These are phyloP conservation scores for Yamadazyma friedrichii DNA, from an alignment of 1,139 yeast species.

Conservation along the genomic window DNA sequence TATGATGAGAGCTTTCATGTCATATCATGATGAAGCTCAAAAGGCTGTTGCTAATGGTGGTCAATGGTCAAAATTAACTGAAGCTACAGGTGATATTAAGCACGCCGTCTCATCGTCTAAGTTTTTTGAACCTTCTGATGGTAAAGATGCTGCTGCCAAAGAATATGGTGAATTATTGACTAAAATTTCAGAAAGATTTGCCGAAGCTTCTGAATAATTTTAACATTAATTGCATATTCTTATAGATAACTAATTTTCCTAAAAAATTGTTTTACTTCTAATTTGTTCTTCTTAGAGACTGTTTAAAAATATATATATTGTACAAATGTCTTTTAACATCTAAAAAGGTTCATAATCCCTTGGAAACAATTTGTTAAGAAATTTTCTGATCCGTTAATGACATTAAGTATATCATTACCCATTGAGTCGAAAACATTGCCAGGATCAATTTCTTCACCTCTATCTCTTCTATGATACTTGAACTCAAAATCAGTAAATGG, in stretches of 20 bases:
- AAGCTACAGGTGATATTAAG: conserved; percentile 84
- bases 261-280: conserved; percentile 3
- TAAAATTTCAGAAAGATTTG: conserved; percentile 84
- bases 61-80: conserved; percentile 88
- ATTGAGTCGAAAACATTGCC: conserved; percentile 19
- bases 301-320: conserved; percentile 5
- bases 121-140: conserved; percentile 93
- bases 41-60: conserved; percentile 95
- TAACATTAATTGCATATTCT: neutral
- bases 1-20: conserved; percentile 93
- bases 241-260: no score
- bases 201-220: conserved; percentile 85
- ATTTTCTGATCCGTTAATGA: conserved; percentile 20
- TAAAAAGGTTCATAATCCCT: conserved; percentile 1
- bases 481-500: conserved; percentile 24
- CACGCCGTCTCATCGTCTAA: conserved; percentile 93
- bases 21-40: conserved; percentile 96
- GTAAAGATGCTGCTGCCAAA: conserved; percentile 71
- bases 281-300: conserved; percentile 2
- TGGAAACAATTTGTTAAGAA: conserved; percentile 18
- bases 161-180: conserved; percentile 77
- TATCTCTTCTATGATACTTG: conserved; percentile 11
- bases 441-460: conserved; percentile 4
- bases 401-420: conserved; percentile 17
- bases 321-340: conserved; percentile 6